Percentiles rank a stretch among this genome's conserved stretches.
These are phyloP conservation scores for Pichia pseudocactophila DNA, from an alignment of 805 yeast genomes.

Conservation along the genomic window DNA sequence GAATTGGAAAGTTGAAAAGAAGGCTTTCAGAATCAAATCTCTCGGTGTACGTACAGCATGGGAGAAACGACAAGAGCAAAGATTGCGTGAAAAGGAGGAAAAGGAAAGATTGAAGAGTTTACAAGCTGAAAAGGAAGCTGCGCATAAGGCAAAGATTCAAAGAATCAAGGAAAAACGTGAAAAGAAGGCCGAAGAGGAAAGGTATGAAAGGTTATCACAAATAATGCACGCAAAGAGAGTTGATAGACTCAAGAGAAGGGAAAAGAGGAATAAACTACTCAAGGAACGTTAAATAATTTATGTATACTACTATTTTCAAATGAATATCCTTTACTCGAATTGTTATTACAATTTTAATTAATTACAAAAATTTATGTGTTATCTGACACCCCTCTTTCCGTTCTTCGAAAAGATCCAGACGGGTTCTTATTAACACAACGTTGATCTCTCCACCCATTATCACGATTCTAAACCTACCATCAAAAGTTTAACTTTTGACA, in stretches of 20 bases:
- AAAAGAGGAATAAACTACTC: slow-evolving; percentile 88
- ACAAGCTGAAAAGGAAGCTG: slow-evolving; percentile 68
- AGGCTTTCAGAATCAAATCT: slow-evolving; percentile 56
- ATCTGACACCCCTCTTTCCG: slow-evolving; percentile 32
- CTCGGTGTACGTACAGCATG: slow-evolving; percentile 55
- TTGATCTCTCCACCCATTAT: slow-evolving; percentile 27
- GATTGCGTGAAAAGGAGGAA: slow-evolving; percentile 54
- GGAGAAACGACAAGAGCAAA: slow-evolving; percentile 58
- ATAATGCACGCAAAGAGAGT: slow-evolving; percentile 90
- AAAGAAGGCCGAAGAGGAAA: slow-evolving; percentile 78
- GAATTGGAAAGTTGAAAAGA: slow-evolving; percentile 61
- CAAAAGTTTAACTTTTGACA: slow-evolving; percentile 1
- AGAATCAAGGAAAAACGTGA: slow-evolving; percentile 66
- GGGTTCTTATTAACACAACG: slow-evolving; percentile 28
- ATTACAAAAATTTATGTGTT: slow-evolving; percentile 21
- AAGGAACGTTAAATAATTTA: slow-evolving; percentile 56
- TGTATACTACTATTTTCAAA: background rate
- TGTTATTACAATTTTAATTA: too few relatives aligned
- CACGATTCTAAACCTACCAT: slow-evolving; percentile 23
- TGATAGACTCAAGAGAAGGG: slow-evolving; percentile 82
- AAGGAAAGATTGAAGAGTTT: slow-evolving; percentile 63
- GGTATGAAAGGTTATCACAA: slow-evolving; percentile 72
- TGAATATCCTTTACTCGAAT: background rate
- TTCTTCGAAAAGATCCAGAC: slow-evolving; percentile 24
- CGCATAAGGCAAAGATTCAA: slow-evolving; percentile 42